Evolutionary conservation across 352 stramenopile species (phyloP), one percentile per base, ranked within the genome.

Genomic region (Pythium aphanidermatum): DNA sequence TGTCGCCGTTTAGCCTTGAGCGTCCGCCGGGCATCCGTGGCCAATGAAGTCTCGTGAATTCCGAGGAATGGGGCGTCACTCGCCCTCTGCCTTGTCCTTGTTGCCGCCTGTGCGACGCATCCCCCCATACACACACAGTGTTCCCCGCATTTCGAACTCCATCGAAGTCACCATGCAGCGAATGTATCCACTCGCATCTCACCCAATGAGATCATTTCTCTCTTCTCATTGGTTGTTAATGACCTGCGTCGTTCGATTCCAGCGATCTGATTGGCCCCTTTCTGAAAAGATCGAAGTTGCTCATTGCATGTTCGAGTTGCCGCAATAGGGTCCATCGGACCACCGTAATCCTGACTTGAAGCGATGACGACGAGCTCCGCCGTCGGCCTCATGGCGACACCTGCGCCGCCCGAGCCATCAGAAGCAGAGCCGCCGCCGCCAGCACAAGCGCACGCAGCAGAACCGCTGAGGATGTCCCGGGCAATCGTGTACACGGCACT

Each of bases 231-330:
- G 48, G 48, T 5, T 33, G 19, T 50, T 45, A 50, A 26, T 19
- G 8, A 10, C 11, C 4, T 50, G 48, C 48, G 48, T 32, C 31
- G 9, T 0, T 5, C 3, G 1, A 7, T 8, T 10, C 4, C 13
- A 17, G 30, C n/a, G 14, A 20, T 51, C 11, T 51, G 41, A 58
- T 58, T 58, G 50, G 50, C 29, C 25, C 4, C 23, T n/a, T 7
- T 13, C 1, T 11, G 24, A 49, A 39, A 42, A 51, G 42, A 34
- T 51, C 34, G 35, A 39, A 16, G 43, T 58, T 58, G 50, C 50
- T 5, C 19, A 21, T 45, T 58, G 28, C n/a, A n/a, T n/a, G n/a
- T n/a, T n/a, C n/a, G n/a, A n/a, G n/a, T n/a, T n/a, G n/a, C n/a
- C n/a, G n/a, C n/a, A n/a, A n/a, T n/a, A 47, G 33, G 34, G 33